Evolutionary conservation across 2,329 filamentous ascomycete species (phyloP).

Genomic region (Penicillium frequentans): DNA sequence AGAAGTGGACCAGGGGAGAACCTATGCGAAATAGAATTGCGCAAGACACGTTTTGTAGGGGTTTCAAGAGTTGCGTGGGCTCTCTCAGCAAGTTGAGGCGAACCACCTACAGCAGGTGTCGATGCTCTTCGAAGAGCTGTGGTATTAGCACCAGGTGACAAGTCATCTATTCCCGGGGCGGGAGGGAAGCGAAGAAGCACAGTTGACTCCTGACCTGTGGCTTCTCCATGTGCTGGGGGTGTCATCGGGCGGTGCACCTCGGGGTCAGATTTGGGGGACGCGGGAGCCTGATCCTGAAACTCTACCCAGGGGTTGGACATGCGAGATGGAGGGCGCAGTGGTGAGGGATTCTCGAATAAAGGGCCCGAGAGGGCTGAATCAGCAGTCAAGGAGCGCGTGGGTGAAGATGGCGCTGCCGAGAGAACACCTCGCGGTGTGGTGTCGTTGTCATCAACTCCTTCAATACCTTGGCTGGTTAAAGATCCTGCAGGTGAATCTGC

Average conservation of each 20-base stretch:
- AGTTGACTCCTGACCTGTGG: constrained; percentile 27
- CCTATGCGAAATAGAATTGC: constrained; percentile 51
- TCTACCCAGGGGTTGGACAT: constrained; percentile 43
- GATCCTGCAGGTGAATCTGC: constrained; percentile 34
- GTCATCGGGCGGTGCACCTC: constrained; percentile 27
- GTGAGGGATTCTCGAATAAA: constrained; percentile 28
- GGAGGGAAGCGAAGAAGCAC: constrained; percentile 41
- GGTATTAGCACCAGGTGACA: constrained; percentile 8
- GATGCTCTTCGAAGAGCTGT: constrained; percentile 17
- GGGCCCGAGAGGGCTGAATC: constrained; percentile 28
- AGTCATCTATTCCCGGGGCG: constrained; percentile 36
- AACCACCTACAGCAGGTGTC: constrained; percentile 15
- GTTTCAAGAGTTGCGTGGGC: constrained; percentile 35
- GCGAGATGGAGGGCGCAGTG: constrained; percentile 36
- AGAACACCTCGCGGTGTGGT: constrained; percentile 33
- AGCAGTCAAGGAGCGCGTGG: constrained; percentile 32
- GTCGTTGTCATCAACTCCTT: constrained; percentile 34
- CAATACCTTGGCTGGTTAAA: constrained; percentile 32
- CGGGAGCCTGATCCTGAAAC: constrained; percentile 14
- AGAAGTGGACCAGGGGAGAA: constrained; percentile 61
- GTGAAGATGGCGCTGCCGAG: constrained; percentile 35
- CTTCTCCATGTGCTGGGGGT: constrained; percentile 21
- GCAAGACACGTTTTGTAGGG: constrained; percentile 37
- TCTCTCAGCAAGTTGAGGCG: constrained; percentile 23
- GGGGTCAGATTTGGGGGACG: constrained; percentile 23